These are phyloP conservation scores for Cylindrodendrum hubeiense DNA, from an alignment of 2,329 filamentous ascomycete genomes.

Conservation along the genomic window DNA sequence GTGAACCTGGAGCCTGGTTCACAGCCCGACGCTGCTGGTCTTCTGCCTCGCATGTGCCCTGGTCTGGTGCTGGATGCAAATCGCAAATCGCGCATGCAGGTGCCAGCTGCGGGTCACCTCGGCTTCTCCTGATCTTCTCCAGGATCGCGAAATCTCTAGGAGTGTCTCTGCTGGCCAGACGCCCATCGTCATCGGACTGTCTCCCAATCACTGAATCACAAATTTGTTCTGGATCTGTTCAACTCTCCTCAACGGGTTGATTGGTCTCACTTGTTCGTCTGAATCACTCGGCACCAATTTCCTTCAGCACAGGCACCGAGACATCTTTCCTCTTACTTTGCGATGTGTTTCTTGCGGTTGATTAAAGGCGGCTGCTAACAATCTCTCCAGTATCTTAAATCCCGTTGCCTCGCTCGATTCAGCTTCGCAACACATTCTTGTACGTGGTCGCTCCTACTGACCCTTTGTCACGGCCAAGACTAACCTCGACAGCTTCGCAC, in stretches of 20 bases:
- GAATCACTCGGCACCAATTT: neutral
- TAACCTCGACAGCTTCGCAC: conserved; percentile 28
- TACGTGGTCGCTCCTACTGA: conserved; percentile 5
- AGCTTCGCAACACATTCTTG: conserved; percentile 38
- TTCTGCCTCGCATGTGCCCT: neutral
- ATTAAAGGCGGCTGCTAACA: conserved; percentile 14
- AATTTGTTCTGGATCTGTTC: neutral
- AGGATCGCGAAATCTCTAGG: neutral
- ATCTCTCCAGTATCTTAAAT: conserved; percentile 24
- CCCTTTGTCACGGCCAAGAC: neutral
- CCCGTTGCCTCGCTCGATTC: conserved; percentile 35
- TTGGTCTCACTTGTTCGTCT: neutral
- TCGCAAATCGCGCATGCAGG: neutral
- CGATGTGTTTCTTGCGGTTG: neutral
- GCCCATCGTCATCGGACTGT: neutral
- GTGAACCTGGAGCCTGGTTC: neutral
- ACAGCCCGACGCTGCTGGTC: neutral
- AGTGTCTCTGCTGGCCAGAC: neutral
- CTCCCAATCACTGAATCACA: neutral
- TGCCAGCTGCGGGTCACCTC: neutral
- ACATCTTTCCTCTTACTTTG: neutral
- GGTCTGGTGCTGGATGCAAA: neutral
- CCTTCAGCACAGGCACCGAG: neutral
- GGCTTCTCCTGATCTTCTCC: neutral
- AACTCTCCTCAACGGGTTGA: neutral